Evolutionary conservation across 2,329 filamentous ascomycete genomes (phyloP), one percentile per base, ranked within the genome.

Genomic region (Pseudogymnoascus sp.): DNA sequence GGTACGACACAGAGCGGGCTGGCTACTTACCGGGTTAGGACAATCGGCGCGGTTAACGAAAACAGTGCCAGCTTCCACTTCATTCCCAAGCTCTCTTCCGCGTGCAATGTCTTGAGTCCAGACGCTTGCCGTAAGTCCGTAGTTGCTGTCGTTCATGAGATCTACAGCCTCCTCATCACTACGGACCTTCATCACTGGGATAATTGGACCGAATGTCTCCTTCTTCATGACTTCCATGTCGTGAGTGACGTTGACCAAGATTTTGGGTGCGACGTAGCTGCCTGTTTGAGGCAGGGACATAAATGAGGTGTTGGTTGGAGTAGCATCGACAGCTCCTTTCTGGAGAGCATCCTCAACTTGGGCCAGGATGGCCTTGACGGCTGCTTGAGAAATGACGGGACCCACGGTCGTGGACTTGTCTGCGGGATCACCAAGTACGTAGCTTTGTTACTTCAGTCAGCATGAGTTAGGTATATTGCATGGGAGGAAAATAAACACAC

Each of bases 1-100:
- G 38, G 38, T 39, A 39, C 38, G 38, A 19, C 38, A 41, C 38
- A 41, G n/a, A 41, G 38, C 8, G 38, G 38, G 38, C 38, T 41
- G 38, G 38, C 38, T 41, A n/a, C 38, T 41, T 41, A 41, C 38
- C 90, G 93, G 91, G 73, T 88, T 91, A 55, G 93, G 93, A 75
- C 85, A 97, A 75, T 97, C 93, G 72, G 90, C 92, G 70, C 93
- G 85, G 72, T 88, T 87, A 64, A 87, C 80, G 79, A 82, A 87
- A 0, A 87, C 82, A 12, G 73, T 80, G 0, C 85, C 85, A 0
- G 82, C 80, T 66, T 85, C 79, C 4, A 88, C 69, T 52, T 78
- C 76, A 25, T 78, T 70, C 0, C 81, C 84, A 58, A 88, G 80
- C 2, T 76, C 73, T 28, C 76, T 75, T 0, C 83, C 85, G 5